Evolutionary conservation across 2,329 filamentous ascomycete genomes (phyloP).

Genomic region (Dactylellina parvicollis): DNA sequence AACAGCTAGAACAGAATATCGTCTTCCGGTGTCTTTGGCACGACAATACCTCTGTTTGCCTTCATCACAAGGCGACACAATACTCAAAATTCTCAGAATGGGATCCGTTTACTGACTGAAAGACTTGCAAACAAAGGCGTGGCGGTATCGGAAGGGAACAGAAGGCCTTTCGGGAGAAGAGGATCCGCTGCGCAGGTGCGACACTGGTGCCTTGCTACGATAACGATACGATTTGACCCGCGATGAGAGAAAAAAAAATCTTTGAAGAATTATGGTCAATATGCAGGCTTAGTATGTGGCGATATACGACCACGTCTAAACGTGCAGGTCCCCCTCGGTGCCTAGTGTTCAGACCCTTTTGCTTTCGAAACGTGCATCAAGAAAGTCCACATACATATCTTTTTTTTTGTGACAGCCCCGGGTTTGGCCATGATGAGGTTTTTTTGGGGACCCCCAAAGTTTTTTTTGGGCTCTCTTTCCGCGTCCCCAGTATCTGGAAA

Average conservation of each 20-base stretch:
- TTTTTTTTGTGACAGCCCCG: no score
- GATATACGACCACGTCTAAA: background rate
- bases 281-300: background rate
- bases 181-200: background rate
- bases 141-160: slow-evolving; percentile 26
- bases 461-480: slow-evolving; percentile 12
- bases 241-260: background rate
- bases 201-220: slow-evolving; percentile 8
- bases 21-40: no score
- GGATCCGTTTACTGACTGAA: no score
- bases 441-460: slow-evolving; percentile 32
- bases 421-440: no score
- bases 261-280: background rate
- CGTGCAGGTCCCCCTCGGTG: background rate
- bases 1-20: no score
- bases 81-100: no score
- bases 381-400: no score
- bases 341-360: background rate
- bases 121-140: no score
- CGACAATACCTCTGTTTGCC: no score
- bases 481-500: slow-evolving; percentile 27
- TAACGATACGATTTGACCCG: slow-evolving; percentile 12
- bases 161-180: background rate
- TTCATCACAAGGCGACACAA: no score
- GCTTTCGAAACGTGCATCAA: no score